phyloP scores from a whole-genome alignment of 2,329 filamentous ascomycete species.

The Penicillium sp. region DNA sequence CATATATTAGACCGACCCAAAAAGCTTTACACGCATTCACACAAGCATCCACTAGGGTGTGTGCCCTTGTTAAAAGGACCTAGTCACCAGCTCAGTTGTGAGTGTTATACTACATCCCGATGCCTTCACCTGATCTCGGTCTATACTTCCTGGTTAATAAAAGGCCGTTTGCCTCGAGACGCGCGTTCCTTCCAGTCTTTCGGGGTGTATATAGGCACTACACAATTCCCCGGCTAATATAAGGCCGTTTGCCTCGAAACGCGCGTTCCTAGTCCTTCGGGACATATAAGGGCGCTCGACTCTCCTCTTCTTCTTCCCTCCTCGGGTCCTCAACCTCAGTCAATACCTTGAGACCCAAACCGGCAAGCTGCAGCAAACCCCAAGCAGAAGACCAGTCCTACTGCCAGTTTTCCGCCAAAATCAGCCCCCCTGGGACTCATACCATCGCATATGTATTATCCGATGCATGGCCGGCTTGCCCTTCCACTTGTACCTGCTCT shows the following conservation, averaged over 20 bases:
- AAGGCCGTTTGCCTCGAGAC: neutral
- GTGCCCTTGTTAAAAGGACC: neutral
- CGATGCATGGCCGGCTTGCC: neutral
- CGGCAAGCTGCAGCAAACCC: neutral
- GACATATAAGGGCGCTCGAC: neutral
- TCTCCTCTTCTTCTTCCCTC: neutral
- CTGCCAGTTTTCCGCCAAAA: neutral
- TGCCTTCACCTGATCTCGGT: neutral
- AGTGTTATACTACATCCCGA: neutral
- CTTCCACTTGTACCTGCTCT: neutral
- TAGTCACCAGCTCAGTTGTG: neutral
- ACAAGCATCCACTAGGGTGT: neutral
- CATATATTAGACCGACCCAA: neutral
- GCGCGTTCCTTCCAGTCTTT: too few relatives aligned
- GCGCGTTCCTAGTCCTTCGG: too few relatives aligned
- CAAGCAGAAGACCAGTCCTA: neutral
- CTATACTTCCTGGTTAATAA: neutral
- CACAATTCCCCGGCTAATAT: too few relatives aligned
- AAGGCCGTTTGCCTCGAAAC: neutral
- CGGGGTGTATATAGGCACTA: too few relatives aligned
- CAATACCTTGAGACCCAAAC: neutral
- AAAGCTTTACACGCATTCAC: neutral
- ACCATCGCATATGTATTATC: neutral
- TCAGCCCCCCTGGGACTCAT: too few relatives aligned
- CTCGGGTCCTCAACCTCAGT: neutral